Percentiles rank a stretch among this genome's conserved stretches.
phyloP scores from a whole-genome alignment of 129 eudicot species.

The carrot (Daucus carota) region DNA sequence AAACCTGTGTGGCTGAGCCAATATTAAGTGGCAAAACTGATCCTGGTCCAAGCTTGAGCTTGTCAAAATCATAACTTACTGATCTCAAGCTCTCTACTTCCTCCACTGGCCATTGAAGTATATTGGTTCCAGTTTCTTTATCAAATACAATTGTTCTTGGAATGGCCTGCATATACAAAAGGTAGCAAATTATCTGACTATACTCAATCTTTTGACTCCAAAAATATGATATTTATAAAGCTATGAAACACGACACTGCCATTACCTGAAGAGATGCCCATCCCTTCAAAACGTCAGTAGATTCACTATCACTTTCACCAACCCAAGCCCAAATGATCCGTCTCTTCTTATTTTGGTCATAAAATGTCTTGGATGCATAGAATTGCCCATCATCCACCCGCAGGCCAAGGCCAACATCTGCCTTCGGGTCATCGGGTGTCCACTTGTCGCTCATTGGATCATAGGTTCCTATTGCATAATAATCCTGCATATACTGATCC shows the following conservation, averaged over 20 bases:
- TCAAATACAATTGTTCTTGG: constrained; percentile 81
- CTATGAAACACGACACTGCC: not conserved
- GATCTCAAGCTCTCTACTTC: constrained; percentile 64
- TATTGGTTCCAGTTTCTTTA: constrained; percentile 51
- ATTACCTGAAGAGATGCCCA: not conserved
- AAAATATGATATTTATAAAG: not conserved
- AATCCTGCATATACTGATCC: constrained; percentile 17
- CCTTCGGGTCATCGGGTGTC: constrained; percentile 70
- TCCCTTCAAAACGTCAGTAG: not conserved
- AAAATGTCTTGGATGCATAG: constrained; percentile 82
- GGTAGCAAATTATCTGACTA: not conserved
- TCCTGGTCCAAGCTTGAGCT: constrained; percentile 54
- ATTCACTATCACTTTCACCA: constrained; percentile 13
- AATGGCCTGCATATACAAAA: constrained; percentile 47
- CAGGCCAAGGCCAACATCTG: constrained; percentile 86
- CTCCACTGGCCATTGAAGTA: constrained; percentile 86
- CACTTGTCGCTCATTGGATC: constrained; percentile 49
- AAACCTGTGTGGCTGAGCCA: constrained; percentile 67
- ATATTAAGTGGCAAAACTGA: constrained; percentile 54
- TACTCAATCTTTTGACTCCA: not conserved
- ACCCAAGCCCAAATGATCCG: constrained; percentile 21
- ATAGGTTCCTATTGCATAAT: constrained; percentile 19
- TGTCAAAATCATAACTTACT: constrained; percentile 14
- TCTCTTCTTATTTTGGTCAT: constrained; percentile 23
- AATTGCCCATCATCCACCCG: constrained; percentile 74